Conservation (phyloP, 2,329 filamentous ascomycete genomes). For the Pseudocercospora fuligena region DNA sequence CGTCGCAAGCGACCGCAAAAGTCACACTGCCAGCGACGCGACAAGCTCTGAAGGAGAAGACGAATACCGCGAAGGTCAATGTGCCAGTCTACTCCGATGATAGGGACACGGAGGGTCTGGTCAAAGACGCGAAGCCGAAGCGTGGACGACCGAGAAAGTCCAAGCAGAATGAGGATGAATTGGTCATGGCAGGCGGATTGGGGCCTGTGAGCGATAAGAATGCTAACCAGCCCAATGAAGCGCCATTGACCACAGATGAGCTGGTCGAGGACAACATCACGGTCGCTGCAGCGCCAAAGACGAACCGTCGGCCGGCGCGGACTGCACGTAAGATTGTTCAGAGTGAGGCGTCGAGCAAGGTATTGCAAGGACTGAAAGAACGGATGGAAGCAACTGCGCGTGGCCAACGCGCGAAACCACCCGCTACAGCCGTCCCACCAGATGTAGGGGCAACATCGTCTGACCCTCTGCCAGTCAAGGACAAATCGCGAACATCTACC, state of each 20-base stretch:
- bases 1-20: constrained; percentile 19
- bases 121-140: constrained; percentile 35
- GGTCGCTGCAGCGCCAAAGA: constrained; percentile 22
- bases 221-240: constrained; percentile 22
- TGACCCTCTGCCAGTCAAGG: constrained; percentile 16
- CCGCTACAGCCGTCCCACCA: constrained; percentile 4
- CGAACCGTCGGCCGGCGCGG: constrained; percentile 30
- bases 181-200: constrained; percentile 39
- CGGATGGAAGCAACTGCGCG: constrained; percentile 40
- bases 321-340: constrained; percentile 35
- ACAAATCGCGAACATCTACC: background rate
- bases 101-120: constrained; percentile 34
- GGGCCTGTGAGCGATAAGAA: constrained; percentile 23
- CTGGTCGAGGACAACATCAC: constrained; percentile 33
- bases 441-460: constrained; percentile 18
- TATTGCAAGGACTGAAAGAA: constrained; percentile 41
- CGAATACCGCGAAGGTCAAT: constrained; percentile 34
- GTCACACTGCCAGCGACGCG: constrained; percentile 25
- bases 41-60: constrained; percentile 38
- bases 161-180: constrained; percentile 29
- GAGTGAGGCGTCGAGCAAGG: constrained; percentile 35
- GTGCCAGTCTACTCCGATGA: constrained; percentile 33
- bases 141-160: constrained; percentile 30
- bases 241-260: constrained; percentile 30
- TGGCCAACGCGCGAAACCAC: constrained; percentile 26